A percentile compares a stretch with the other conserved stretches of the same genome.
These are phyloP conservation scores for Penicillium sp. DNA, from an alignment of 2,329 filamentous ascomycete species.

Conservation along the genomic window DNA sequence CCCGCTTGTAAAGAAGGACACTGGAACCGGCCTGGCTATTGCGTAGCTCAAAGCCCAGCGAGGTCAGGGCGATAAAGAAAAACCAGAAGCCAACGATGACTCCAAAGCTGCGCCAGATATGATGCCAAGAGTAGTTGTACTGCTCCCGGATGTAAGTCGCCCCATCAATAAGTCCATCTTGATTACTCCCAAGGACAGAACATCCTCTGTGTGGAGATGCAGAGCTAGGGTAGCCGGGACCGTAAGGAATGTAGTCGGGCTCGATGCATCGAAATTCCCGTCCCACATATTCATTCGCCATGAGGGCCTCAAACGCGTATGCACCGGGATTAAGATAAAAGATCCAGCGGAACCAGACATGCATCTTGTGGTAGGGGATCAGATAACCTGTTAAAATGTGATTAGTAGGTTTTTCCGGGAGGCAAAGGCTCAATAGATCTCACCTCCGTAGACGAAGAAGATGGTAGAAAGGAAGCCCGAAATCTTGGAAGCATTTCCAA, in stretches of 20 bases:
- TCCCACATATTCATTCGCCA: slow-evolving; percentile 63
- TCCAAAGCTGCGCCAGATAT: slow-evolving; percentile 68
- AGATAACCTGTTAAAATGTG: slow-evolving; percentile 47
- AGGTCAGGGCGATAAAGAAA: slow-evolving; percentile 68
- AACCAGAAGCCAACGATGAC: slow-evolving; percentile 70
- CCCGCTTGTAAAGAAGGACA: slow-evolving; percentile 32
- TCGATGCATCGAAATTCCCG: slow-evolving; percentile 50
- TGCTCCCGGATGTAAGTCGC: slow-evolving; percentile 50
- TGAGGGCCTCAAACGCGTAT: slow-evolving; percentile 62
- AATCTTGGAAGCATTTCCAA: slow-evolving; percentile 46
- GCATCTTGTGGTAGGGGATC: slow-evolving; percentile 56
- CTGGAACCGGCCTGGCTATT: slow-evolving; percentile 31
- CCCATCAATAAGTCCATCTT: slow-evolving; percentile 43
- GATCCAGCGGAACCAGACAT: slow-evolving; percentile 58
- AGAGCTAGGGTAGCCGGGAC: slow-evolving; percentile 35
- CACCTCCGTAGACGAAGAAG: slow-evolving; percentile 51
- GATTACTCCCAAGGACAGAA: slow-evolving; percentile 29
- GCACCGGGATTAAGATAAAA: slow-evolving; percentile 60
- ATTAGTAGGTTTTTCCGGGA: neutral
- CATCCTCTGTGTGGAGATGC: slow-evolving; percentile 27
- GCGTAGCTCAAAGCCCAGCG: slow-evolving; percentile 64
- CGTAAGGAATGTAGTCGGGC: slow-evolving; percentile 46
- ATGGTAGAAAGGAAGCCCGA: slow-evolving; percentile 39
- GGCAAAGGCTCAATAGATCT: neutral
- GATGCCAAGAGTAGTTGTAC: slow-evolving; percentile 50